Evolutionary conservation across 1,139 yeast species (phyloP).

Genomic region (Taphrina betulina): DNA sequence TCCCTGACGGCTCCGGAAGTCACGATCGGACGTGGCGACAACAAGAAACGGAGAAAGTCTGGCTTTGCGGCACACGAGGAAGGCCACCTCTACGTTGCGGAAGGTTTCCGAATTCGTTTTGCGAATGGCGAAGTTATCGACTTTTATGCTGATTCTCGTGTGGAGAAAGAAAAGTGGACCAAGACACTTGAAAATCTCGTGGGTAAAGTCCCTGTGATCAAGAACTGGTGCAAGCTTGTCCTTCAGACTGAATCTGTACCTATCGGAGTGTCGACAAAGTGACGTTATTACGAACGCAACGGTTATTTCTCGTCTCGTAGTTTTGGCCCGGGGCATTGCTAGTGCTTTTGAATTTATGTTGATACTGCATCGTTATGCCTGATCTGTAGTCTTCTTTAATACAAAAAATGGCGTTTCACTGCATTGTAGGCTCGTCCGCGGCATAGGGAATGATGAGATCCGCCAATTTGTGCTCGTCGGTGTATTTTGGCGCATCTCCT

Average conservation of each 20-base stretch:
- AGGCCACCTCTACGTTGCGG: constrained; percentile 38
- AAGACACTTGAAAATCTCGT: constrained; percentile 39
- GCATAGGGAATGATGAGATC: constrained; percentile 8
- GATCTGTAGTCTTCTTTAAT: too few relatives aligned
- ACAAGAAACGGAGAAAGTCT: constrained; percentile 33
- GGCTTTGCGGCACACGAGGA: constrained; percentile 33
- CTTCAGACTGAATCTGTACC: constrained; percentile 21
- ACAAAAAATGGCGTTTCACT: too few relatives aligned
- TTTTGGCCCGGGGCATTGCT: too few relatives aligned
- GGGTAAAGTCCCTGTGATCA: constrained; percentile 22
- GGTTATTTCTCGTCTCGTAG: too few relatives aligned
- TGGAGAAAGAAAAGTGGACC: constrained; percentile 58
- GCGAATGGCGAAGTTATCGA: constrained; percentile 64
- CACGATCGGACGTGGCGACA: constrained; percentile 40
- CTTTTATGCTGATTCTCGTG: constrained; percentile 61
- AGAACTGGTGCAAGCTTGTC: constrained; percentile 40
- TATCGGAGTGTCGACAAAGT: neutral
- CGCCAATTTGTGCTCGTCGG: neutral
- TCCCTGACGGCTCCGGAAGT: constrained; percentile 46
- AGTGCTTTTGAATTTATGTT: too few relatives aligned
- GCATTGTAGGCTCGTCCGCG: too few relatives aligned
- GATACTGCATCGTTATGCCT: too few relatives aligned
- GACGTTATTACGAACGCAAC: too few relatives aligned
- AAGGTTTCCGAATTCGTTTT: constrained; percentile 58
- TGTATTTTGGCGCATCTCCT: neutral